Base-by-base conservation (phyloP, 768 basidiomycete genomes). In the Ramaria sp. region DNA sequence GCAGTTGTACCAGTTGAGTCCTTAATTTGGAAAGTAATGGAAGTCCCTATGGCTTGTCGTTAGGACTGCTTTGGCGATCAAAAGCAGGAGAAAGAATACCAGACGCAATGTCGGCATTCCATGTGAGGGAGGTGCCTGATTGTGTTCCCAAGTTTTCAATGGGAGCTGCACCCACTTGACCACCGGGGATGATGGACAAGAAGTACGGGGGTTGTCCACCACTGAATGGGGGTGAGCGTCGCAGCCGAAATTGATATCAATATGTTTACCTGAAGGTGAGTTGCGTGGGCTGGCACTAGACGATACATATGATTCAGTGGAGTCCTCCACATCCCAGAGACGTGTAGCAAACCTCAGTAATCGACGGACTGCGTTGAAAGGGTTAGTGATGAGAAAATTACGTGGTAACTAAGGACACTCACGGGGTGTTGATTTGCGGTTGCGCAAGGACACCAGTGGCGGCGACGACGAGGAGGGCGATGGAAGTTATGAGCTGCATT, bases 361-460 rank as follows among this genome's bases (percentile, higher is more conserved):
- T 33, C 48, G 48, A 49, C 3, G 48, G 2, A 6, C 48, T 49
- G 27, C 9, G 27, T 47, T 20, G 56, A 59, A 60, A 12, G 51
- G 48, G 42, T 24, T 9, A 4, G 42, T 12, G 19, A 38, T 12
- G 19, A 38, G 51, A 50, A 34, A 2, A 39, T 37, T 27, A 22
- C 41, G 13, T 15, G 53, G 12, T 31, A 43, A 10, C 43, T 15
- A 15, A 38, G 33, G 24, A 59, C 19, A 76, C 86, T 65, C 62
- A 88, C 87, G 88, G 88, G 38, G 88, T 91, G 67, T 86, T 83
- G 66, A 89, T 72, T 0, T 62, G 64, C 31, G 60, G 59, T 64
- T 81, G 80, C 17, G 78, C 82, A 24, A 73, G 42, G 50, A 68
- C 80, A 33, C 68, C 68, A 51, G 69, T 66, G 47, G 70, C 72